These are phyloP conservation scores for Ambrosia hybrid DNA, from an alignment of 140 eudicot species.

Conservation along the genomic window DNA sequence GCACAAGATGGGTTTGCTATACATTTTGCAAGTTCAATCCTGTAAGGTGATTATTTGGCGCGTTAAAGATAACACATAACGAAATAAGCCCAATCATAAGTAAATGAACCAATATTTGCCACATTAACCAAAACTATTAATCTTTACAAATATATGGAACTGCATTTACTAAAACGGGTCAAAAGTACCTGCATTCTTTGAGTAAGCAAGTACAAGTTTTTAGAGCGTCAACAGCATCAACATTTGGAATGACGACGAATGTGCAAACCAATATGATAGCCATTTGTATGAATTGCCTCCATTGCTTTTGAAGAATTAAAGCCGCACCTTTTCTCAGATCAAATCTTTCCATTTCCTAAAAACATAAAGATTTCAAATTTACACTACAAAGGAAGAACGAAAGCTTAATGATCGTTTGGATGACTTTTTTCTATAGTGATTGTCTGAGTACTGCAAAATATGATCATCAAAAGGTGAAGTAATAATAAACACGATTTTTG, in stretches of 20 bases:
- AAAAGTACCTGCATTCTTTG: slow-evolving; percentile 81
- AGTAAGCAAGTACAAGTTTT: slow-evolving; percentile 86
- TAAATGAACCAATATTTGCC: neutral
- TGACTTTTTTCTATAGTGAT: neutral
- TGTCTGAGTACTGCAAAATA: neutral
- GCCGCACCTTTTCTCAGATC: slow-evolving; percentile 29
- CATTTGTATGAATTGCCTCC: slow-evolving; percentile 56
- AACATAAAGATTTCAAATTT: neutral
- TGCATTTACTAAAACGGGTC: neutral
- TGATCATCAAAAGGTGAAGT: neutral
- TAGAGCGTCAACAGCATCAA: slow-evolving; percentile 91
- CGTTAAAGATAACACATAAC: neutral
- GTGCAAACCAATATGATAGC: slow-evolving; percentile 62
- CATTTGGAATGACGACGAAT: slow-evolving; percentile 60
- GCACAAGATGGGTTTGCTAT: slow-evolving; percentile 97
- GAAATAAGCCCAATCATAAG: neutral
- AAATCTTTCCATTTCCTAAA: slow-evolving; percentile 41
- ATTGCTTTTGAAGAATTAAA: slow-evolving; percentile 41
- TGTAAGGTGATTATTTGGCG: slow-evolving; percentile 18
- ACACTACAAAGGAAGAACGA: neutral
- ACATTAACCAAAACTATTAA: neutral
- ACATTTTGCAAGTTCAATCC: slow-evolving; percentile 94
- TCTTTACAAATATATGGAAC: neutral
- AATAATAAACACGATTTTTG: neutral
- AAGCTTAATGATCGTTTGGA: neutral